A percentile compares a stretch with the other conserved stretches of the same genome.
phyloP scores from a whole-genome alignment of 176 grass and related monocot species.

The Eremochloa ophiuroides region DNA sequence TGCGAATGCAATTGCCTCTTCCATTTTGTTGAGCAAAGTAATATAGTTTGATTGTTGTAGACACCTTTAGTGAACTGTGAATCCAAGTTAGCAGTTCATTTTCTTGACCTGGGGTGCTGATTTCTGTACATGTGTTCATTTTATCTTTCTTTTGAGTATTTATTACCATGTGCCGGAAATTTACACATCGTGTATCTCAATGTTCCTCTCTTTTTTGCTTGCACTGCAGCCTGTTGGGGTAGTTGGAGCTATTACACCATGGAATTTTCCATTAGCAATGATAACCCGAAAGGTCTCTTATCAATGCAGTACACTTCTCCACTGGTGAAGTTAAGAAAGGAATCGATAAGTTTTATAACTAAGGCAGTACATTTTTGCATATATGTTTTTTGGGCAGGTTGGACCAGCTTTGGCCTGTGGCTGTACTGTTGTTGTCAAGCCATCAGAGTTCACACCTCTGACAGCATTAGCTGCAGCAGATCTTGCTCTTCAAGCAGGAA shows the following conservation, averaged over 20 bases:
- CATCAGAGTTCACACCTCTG: constrained; percentile 95
- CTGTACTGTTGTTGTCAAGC: constrained; percentile 92
- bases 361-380: constrained; percentile 13
- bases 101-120: constrained; percentile 13
- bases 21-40: not conserved
- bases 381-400: constrained; percentile 43
- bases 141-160: not conserved
- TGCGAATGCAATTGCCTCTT: not conserved
- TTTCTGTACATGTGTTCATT: not conserved
- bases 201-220: constrained; percentile 7
- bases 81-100: constrained; percentile 12
- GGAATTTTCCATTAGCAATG: constrained; percentile 99
- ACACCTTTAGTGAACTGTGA: not conserved
- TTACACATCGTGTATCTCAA: not conserved
- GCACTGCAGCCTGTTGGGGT: constrained; percentile 86
- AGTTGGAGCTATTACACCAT: constrained; percentile 96
- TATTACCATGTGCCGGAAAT: not conserved
- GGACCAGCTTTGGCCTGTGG: constrained; percentile 95
- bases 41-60: not conserved
- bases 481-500: constrained; percentile 97
- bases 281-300: constrained; percentile 88
- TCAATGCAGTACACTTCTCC: not conserved
- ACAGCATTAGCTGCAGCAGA: constrained; percentile 98
- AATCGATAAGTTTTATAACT: not conserved
- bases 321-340: not conserved